Evolutionary conservation across 2,329 filamentous ascomycete genomes (phyloP).

Genomic region (Penicillium sp.): DNA sequence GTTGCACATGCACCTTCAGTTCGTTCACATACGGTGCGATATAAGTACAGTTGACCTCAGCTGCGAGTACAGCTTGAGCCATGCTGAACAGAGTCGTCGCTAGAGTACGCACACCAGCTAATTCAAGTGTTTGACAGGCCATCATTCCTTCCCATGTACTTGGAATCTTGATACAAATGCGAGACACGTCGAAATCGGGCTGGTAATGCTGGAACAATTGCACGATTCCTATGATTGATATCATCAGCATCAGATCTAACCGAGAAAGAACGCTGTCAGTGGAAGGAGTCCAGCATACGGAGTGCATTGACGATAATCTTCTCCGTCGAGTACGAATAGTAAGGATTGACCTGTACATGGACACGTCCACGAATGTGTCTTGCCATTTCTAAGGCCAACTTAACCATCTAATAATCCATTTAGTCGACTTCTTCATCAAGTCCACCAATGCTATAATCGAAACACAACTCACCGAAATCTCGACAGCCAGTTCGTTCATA

Average conservation of each 20-base stretch:
- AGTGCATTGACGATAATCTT: constrained; percentile 46
- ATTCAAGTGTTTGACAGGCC: constrained; percentile 49
- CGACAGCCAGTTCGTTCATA: constrained; percentile 46
- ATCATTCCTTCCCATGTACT: constrained; percentile 56
- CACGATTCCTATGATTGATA: constrained; percentile 40
- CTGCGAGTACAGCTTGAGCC: constrained; percentile 52
- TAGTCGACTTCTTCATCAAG: background rate
- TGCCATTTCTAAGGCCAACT: constrained; percentile 46
- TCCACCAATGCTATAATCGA: background rate
- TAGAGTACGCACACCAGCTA: constrained; percentile 49
- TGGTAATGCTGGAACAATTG: constrained; percentile 41
- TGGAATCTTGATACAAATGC: constrained; percentile 57
- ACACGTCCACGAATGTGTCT: constrained; percentile 45
- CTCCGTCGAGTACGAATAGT: constrained; percentile 44
- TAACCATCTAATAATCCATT: constrained; percentile 43
- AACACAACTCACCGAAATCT: constrained; percentile 43
- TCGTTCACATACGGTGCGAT: constrained; percentile 60
- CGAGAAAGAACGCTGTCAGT: background rate
- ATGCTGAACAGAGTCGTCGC: constrained; percentile 57
- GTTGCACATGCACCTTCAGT: constrained; percentile 53
- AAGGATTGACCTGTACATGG: constrained; percentile 55
- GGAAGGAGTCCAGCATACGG: constrained; percentile 31
- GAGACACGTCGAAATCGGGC: constrained; percentile 38
- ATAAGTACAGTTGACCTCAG: constrained; percentile 51
- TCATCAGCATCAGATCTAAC: background rate